phyloP scores from a whole-genome alignment of 805 yeast species.

The Zygosaccharomyces bisporus region DNA sequence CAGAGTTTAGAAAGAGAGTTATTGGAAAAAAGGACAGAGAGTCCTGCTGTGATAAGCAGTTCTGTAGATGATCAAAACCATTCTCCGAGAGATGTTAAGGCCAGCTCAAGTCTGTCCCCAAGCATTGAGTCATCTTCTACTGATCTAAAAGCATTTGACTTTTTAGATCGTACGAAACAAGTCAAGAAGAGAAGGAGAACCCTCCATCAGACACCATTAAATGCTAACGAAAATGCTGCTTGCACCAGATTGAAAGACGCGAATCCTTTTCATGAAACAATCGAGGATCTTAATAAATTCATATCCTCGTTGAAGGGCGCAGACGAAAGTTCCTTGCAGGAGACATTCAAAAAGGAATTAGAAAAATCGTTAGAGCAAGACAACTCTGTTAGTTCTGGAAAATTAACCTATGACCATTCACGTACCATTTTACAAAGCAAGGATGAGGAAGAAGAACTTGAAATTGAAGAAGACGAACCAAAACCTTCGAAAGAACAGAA shows the following conservation, averaged over 20 bases:
- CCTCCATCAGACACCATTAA: conserved; percentile 8
- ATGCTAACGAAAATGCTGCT: not conserved
- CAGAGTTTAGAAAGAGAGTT: not conserved
- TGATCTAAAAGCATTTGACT: conserved; percentile 22
- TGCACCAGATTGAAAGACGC: not conserved
- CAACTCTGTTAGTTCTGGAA: not conserved
- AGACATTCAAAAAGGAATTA: conserved; percentile 10
- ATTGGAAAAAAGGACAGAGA: not conserved
- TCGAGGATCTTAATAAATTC: conserved; percentile 16
- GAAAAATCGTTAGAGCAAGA: conserved; percentile 8
- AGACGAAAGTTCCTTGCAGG: conserved; percentile 9
- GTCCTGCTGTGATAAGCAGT: not conserved
- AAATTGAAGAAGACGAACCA: conserved; percentile 11
- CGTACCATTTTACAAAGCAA: conserved; percentile 22
- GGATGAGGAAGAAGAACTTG: conserved; percentile 15
- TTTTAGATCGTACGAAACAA: conserved; percentile 20
- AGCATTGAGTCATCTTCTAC: conserved; percentile 5
- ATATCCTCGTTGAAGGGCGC: conserved; percentile 13
- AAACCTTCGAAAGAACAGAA: conserved; percentile 1
- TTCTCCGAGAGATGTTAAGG: not conserved
- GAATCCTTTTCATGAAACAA: conserved; percentile 12
- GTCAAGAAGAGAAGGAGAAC: conserved; percentile 20
- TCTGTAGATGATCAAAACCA: not conserved
- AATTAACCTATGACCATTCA: conserved; percentile 21
- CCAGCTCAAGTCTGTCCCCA: conserved; percentile 1